Base-by-base conservation (phyloP, 2,329 filamentous ascomycete genomes). In the Anthostomella pinea region DNA sequence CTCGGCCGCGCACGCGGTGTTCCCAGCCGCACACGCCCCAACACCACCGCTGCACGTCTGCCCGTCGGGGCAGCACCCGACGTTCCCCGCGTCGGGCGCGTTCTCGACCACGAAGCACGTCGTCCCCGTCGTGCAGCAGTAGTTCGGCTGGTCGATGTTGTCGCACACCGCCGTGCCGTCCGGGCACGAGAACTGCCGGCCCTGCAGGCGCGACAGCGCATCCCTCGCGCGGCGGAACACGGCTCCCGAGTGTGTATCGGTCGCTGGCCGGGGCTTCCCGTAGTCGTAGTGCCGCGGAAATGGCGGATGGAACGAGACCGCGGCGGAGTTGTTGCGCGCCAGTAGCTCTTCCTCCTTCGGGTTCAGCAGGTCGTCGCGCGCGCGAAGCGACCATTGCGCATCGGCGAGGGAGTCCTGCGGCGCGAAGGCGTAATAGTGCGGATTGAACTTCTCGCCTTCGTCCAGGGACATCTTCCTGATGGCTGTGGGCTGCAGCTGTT, bases 31-130 rank as follows among this genome's bases (percentile, higher is more conserved):
- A 46, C 86, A 90, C n/a, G 56, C 56, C 0, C 72, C 75, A 5
- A 90, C 78, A 1, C 65, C 64, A 8, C 83, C 82, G 3, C 72
- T 73, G 58, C 86, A 91, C 5, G 60, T 73, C 27, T 69, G 65
- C 3, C 84, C 85, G 22, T 67, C 55, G 0, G 83, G 83, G 62
- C 87, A 93, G 61, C 87, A 93, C 3, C 85, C 86, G 2, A 91
- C 79, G 28, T 77, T 75, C 6, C 83, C 83, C 18, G 82, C 67
- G 0, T 54, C 46, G 5, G 73, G 75, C 5, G 75, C 74, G 57
- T 85, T 77, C 20, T 70, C 58, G 4, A 88, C 78, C 16, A 65
- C 61, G 30, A 84, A 79, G 57, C 87, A 93, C 6, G 71, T 76
- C 48, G 83, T 79, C 11, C 70, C 73, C n/a, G 68, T 67, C 15